phyloP scores from a whole-genome alignment of 148 eudicot species.

The Vaccinium darrowii region DNA sequence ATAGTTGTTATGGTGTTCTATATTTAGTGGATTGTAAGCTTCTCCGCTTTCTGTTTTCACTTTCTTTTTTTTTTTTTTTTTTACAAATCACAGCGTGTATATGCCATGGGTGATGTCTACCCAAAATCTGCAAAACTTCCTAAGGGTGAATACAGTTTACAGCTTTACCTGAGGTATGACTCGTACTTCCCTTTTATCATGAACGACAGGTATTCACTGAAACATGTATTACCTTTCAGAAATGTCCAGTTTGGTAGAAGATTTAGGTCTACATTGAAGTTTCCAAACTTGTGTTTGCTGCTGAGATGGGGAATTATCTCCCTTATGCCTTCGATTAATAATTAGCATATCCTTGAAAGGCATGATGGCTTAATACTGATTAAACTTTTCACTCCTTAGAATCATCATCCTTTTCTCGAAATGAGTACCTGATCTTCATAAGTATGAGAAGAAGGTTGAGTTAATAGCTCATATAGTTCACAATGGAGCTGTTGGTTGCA shows the following conservation, averaged over 20 bases:
- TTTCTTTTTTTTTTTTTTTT: too few species aligned
- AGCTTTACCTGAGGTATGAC: conserved; percentile 69
- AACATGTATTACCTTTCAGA: neutral
- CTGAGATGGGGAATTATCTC: neutral
- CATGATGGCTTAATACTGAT: neutral
- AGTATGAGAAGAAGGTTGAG: neutral
- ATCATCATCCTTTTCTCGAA: neutral
- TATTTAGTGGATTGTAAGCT: neutral
- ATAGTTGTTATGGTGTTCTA: conserved; percentile 5
- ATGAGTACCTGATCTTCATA: neutral
- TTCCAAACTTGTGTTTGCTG: neutral
- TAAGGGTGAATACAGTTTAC: conserved; percentile 85
- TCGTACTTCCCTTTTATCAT: neutral
- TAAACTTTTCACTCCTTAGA: neutral
- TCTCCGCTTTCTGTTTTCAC: neutral
- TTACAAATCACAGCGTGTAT: conserved; percentile 59
- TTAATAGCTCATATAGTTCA: neutral
- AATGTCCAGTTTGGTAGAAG: neutral
- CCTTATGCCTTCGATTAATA: too few species aligned
- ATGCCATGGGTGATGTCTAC: conserved; percentile 90
- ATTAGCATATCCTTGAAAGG: conserved; percentile 6
- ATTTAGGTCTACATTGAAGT: neutral
- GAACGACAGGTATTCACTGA: neutral
- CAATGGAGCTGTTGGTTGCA: neutral
- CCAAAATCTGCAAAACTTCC: conserved; percentile 77